Conservation (phyloP, 106 monocot species). For the Chionographis japonica region DNA sequence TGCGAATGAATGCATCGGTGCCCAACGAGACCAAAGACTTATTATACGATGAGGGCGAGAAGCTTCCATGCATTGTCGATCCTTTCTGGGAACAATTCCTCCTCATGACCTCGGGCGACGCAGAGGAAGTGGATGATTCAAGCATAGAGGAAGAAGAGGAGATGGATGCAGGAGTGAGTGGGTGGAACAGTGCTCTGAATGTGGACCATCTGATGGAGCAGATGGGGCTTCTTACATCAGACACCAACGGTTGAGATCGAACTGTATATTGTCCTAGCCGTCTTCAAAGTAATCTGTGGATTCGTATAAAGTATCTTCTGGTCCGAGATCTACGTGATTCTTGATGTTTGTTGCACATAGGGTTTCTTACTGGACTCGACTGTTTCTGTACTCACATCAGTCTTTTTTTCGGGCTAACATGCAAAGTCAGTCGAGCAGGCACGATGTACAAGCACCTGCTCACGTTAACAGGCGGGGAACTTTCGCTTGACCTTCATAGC, state of each 20-base stretch:
- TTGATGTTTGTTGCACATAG: too few species aligned
- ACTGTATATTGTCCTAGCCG: not conserved
- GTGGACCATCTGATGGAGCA: conserved; percentile 18
- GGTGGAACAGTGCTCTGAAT: not conserved
- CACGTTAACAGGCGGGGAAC: too few species aligned
- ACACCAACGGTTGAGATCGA: conserved; percentile 2
- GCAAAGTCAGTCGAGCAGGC: too few species aligned
- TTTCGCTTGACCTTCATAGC: too few species aligned
- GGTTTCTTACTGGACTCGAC: too few species aligned
- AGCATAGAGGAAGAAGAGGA: conserved; percentile 7
- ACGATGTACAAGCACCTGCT: too few species aligned
- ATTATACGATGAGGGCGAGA: conserved; percentile 2
- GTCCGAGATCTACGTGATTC: too few species aligned
- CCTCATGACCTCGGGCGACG: conserved; percentile 7
- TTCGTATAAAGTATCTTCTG: too few species aligned
- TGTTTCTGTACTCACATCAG: too few species aligned
- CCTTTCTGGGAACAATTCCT: conserved; percentile 39
- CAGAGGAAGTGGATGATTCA: not conserved
- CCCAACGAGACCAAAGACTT: conserved; percentile 5
- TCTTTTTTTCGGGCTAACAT: too few species aligned
- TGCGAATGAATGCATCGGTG: not conserved
- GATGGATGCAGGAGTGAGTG: not conserved
- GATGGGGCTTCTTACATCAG: conserved; percentile 19
- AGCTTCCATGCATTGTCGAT: conserved; percentile 22
- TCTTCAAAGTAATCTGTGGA: too few species aligned